A percentile compares a stretch with the other conserved stretches of the same genome.
These are phyloP conservation scores for Cinnamomum micranthum DNA, from an alignment of 164 flowering plant genomes.

Conservation along the genomic window DNA sequence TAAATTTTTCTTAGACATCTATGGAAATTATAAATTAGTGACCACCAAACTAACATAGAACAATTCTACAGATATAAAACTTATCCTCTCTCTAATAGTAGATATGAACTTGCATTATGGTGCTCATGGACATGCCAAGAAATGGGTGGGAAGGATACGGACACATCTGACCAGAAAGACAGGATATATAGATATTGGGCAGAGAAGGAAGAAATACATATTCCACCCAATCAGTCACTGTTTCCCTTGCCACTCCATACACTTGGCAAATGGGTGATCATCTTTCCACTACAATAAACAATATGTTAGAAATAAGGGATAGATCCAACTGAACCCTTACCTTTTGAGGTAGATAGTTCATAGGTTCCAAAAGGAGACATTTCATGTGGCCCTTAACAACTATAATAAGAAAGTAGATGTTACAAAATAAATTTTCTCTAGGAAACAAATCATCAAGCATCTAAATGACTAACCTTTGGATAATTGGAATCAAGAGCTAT, in stretches of 20 bases:
- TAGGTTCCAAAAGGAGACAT: too few species aligned
- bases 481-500: constrained; percentile 85
- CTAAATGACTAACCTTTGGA: constrained; percentile 50
- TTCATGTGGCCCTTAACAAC: background rate
- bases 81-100: too few species aligned
- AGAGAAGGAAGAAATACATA: background rate
- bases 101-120: background rate
- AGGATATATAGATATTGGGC: background rate
- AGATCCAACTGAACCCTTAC: background rate
- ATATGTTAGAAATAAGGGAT: background rate
- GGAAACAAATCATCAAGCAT: background rate
- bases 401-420: background rate
- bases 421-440: background rate
- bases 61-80: background rate
- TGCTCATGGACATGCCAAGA: background rate
- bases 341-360: background rate
- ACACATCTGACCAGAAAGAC: background rate
- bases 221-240: background rate
- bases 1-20: background rate
- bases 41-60: background rate
- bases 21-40: too few species aligned
- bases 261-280: background rate
- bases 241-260: background rate
- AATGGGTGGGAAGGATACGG: background rate
- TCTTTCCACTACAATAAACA: background rate